Percentiles rank a stretch among this genome's conserved stretches.
Conservation (phyloP, 257 asterid genomes). For the Gentiana straminea region DNA sequence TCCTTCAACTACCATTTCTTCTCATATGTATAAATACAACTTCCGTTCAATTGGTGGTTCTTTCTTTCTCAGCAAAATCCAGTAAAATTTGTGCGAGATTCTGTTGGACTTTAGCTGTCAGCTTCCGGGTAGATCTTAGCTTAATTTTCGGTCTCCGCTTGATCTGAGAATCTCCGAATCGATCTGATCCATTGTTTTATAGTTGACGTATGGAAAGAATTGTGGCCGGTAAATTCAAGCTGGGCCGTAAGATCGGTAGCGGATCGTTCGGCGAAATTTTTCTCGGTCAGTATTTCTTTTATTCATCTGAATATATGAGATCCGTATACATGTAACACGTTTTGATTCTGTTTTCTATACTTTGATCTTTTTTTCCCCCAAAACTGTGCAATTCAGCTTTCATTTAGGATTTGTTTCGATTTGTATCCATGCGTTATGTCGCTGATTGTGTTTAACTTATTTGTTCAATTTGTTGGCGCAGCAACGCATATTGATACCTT, state of each 20-base stretch:
- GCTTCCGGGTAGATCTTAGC: too few species aligned
- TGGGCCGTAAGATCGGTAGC: conserved; percentile 78
- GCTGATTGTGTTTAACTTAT: too few species aligned
- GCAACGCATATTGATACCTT: conserved; percentile 84
- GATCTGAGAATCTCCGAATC: conserved; percentile 3
- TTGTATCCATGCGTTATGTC: neutral
- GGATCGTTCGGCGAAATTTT: conserved; percentile 82
- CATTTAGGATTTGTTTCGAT: conserved; percentile 5
- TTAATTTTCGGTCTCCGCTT: neutral
- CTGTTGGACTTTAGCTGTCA: too few species aligned
- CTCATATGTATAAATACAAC: too few species aligned
- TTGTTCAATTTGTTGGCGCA: conserved; percentile 22
- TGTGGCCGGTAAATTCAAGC: conserved; percentile 75
- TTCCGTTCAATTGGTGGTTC: too few species aligned
- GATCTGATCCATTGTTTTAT: conserved; percentile 7
- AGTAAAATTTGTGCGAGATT: too few species aligned
- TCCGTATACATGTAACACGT: neutral
- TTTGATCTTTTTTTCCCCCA: neutral
- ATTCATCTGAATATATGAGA: neutral
- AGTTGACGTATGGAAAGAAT: conserved; percentile 24
- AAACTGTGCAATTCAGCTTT: neutral
- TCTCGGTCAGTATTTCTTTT: conserved; percentile 33
- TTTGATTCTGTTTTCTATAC: conserved; percentile 1
- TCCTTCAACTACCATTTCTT: too few species aligned
- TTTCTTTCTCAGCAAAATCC: too few species aligned